Evolutionary conservation across 805 yeast genomes (phyloP).

Genomic region (Ogataea siamensis): DNA sequence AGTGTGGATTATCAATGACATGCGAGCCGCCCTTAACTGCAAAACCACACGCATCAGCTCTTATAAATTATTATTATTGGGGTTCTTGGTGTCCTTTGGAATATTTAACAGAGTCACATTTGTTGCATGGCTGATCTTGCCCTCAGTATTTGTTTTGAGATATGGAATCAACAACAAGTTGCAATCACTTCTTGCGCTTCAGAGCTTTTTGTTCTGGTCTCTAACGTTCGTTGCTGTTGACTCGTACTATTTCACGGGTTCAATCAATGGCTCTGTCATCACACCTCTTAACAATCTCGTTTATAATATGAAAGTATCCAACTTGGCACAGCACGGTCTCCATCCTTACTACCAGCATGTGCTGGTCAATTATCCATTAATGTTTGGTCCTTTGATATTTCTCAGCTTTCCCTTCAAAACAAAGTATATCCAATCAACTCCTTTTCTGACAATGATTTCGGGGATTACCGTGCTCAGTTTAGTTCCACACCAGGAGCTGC

Average conservation of each 20-base stretch:
- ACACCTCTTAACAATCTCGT: slow-evolving; percentile 76
- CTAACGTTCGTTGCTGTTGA: slow-evolving; percentile 48
- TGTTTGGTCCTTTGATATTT: slow-evolving; percentile 72
- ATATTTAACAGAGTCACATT: slow-evolving; percentile 84
- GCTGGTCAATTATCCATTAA: slow-evolving; percentile 70
- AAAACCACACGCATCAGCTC: not conserved
- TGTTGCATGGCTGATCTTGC: slow-evolving; percentile 67
- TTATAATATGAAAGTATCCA: slow-evolving; percentile 61
- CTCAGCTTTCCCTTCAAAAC: slow-evolving; percentile 42
- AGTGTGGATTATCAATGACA: slow-evolving; percentile 46
- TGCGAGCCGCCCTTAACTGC: slow-evolving; percentile 17
- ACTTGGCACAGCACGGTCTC: slow-evolving; percentile 75
- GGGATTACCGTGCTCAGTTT: slow-evolving; percentile 62
- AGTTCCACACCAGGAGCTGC: slow-evolving; percentile 90
- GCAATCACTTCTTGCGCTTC: slow-evolving; percentile 34
- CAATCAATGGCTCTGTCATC: slow-evolving; percentile 39
- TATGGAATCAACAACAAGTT: slow-evolving; percentile 38
- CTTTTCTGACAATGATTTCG: slow-evolving; percentile 59
- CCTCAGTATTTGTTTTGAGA: slow-evolving; percentile 46
- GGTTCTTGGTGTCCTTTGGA: slow-evolving; percentile 64
- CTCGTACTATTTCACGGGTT: slow-evolving; percentile 38
- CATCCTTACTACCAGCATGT: slow-evolving; percentile 79
- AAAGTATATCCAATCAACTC: slow-evolving; percentile 47
- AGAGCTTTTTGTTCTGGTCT: slow-evolving; percentile 39
- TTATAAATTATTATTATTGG: slow-evolving; percentile 18